Evolutionary conservation across 352 stramenopile species (phyloP), one percentile per base, ranked within the genome.

Genomic region (Phytophthora fragariae): DNA sequence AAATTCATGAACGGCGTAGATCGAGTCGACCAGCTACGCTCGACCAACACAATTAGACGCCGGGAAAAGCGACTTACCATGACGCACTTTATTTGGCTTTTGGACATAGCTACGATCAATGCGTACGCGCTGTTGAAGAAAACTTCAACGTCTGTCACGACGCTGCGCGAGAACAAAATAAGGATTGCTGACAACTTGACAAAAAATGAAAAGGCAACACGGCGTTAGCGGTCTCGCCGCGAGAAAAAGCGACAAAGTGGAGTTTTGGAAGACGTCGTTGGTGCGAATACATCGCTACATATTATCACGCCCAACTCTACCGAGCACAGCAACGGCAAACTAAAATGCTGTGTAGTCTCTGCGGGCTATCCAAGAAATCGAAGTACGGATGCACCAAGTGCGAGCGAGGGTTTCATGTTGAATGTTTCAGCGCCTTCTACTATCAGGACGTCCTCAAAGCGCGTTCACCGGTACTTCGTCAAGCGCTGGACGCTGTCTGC

Each of bases 291-390:
- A 9, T 72, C 65, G 2, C 14, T 67, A 17, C 41, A 73, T 21
- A 65, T 73, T 8, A 60, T 73, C 21, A 73, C 44, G 1, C 59
- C 66, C 27, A 68, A 73, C 19, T 65, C 53, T 9, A 54, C 61
- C 0, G 10, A 19, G 17, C 35, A 60, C 50, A 61, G 37, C 37
- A 70, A 58, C 9, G 44, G 63, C 5, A 64, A 63, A 56, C 44
- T 64, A 5, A 62, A 29, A 14, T 70, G 53, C 47, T 68, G 46
- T 73, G 27, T 17, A 68, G 58, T 19, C 33, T 68, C 8, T 3
- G 65, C 14, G 27, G 37, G 9, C 21, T 65, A 5, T 21, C 21
- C 1, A 33, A 68, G 47, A 73, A 68, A 9, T 21, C 59, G 3
- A 54, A n/a, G 8, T 73, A 65, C 19, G 59, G 66, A 7, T 73